A percentile compares a stretch with the other conserved stretches of the same genome.
Evolutionary conservation across 176 grass and related monocot species (phyloP).

Genomic region (Carex parvula): DNA sequence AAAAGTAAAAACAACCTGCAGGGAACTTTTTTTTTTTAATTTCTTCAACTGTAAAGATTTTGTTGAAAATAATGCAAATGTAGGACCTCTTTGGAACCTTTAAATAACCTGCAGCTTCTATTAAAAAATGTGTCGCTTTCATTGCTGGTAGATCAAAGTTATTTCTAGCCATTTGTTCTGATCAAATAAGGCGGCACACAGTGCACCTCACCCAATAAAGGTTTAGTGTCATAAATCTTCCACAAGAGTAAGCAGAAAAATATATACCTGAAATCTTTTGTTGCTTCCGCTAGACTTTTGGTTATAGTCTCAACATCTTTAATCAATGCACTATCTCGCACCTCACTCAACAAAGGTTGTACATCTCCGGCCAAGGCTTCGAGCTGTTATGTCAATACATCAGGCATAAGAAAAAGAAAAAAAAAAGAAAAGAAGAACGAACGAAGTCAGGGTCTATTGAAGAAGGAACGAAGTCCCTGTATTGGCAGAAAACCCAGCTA

Average conservation of each 20-base stretch:
- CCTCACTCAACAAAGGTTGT: slow-evolving; percentile 79
- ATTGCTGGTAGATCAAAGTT: neutral
- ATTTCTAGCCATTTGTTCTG: slow-evolving; percentile 5
- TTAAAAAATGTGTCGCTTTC: neutral
- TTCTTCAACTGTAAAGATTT: neutral
- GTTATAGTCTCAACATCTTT: slow-evolving; percentile 94
- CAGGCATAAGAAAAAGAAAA: neutral
- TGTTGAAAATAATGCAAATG: neutral
- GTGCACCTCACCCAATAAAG: neutral
- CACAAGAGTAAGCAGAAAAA: neutral
- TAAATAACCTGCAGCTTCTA: neutral
- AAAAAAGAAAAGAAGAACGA: neutral
- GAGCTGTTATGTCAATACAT: slow-evolving; percentile 64
- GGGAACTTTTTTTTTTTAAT: neutral
- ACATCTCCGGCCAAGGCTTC: slow-evolving; percentile 88
- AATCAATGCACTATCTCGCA: slow-evolving; percentile 59
- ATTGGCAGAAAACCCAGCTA: neutral
- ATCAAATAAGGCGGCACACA: neutral
- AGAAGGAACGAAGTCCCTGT: too few relatives aligned
- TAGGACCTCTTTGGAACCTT: neutral
- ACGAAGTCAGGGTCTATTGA: neutral
- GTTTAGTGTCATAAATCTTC: neutral
- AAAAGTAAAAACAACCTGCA: neutral
- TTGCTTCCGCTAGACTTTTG: slow-evolving; percentile 74
- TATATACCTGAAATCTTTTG: slow-evolving; percentile 73